These are phyloP conservation scores for Lactifluus pinguis DNA, from an alignment of 768 basidiomycete genomes.

Conservation along the genomic window DNA sequence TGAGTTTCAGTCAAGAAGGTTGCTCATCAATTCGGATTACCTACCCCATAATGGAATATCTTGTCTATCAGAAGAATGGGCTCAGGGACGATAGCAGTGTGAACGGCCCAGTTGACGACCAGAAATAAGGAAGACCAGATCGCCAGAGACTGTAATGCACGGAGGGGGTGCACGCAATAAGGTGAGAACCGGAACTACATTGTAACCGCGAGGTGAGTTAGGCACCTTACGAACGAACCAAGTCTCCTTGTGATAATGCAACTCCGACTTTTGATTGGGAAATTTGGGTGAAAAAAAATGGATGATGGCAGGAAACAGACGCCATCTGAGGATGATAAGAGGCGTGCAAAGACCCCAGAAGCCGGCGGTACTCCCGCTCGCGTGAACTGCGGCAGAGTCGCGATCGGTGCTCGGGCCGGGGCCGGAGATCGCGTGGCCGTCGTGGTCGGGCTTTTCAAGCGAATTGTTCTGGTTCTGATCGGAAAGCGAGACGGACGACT, in stretches of 20 bases:
- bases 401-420: constrained; percentile 32
- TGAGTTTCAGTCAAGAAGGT: background rate
- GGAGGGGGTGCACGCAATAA: constrained; percentile 12
- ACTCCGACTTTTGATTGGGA: constrained; percentile 47
- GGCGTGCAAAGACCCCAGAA: constrained; percentile 28
- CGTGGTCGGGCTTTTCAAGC: constrained; percentile 39
- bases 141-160: background rate
- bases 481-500: constrained; percentile 42
- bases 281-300: constrained; percentile 57
- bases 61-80: constrained; percentile 38
- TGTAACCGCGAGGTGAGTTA: background rate
- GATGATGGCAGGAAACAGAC: constrained; percentile 44
- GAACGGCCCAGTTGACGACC: constrained; percentile 6
- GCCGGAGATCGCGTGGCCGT: constrained; percentile 27
- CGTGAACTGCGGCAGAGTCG: constrained; percentile 28
- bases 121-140: constrained; percentile 14
- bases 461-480: constrained; percentile 41
- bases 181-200: constrained; percentile 33
- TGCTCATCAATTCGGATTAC: too few species aligned
- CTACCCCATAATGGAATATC: constrained; percentile 49
- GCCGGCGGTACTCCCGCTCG: constrained; percentile 27
- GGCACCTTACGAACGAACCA: constrained; percentile 61
- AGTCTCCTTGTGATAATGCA: constrained; percentile 48
- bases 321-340: constrained; percentile 45
- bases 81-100: background rate